Evolutionary conservation across 768 basidiomycete genomes (phyloP).

Genomic region (Crassisporium funariophilum): DNA sequence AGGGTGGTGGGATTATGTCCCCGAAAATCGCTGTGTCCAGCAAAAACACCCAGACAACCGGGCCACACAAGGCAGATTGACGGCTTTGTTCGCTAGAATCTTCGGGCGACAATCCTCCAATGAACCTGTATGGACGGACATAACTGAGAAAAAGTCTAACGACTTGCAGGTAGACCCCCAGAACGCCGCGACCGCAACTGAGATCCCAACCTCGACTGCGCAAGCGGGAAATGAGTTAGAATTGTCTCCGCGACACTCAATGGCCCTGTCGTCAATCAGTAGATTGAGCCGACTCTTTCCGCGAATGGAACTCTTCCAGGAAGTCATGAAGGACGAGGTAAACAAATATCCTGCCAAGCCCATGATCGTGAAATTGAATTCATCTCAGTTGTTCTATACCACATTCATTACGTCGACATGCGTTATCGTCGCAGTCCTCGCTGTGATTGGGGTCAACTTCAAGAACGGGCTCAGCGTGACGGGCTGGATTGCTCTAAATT

Average conservation of each 20-base stretch:
- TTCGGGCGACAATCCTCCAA: too few species aligned
- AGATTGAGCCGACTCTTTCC: conserved; percentile 52
- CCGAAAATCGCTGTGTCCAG: conserved; percentile 22
- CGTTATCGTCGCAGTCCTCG: conserved; percentile 49
- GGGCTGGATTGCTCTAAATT: conserved; percentile 57
- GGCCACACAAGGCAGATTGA: too few species aligned
- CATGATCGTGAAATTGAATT: conserved; percentile 2
- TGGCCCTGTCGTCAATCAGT: conserved; percentile 31
- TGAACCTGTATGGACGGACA: too few species aligned
- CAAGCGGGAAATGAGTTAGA: too few species aligned
- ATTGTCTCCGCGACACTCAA: conserved; percentile 15
- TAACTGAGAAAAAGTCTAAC: too few species aligned
- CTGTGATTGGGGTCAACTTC: conserved; percentile 51
- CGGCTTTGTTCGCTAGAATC: too few species aligned
- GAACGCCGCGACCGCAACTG: too few species aligned
- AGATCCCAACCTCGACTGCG: too few species aligned
- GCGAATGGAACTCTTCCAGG: conserved; percentile 52
- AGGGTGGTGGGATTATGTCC: conserved; percentile 61
- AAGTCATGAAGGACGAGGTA: conserved; percentile 67
- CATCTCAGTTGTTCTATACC: conserved; percentile 55
- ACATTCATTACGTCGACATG: conserved; percentile 52
- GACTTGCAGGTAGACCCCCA: too few species aligned
- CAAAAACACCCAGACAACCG: neutral
- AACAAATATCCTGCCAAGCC: neutral
- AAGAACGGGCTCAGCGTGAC: conserved; percentile 45